Percentiles rank a stretch among this genome's conserved stretches.
Evolutionary conservation across 169 alveolate genomes (phyloP).

Genomic region (Cryptosporidium baileyi): DNA sequence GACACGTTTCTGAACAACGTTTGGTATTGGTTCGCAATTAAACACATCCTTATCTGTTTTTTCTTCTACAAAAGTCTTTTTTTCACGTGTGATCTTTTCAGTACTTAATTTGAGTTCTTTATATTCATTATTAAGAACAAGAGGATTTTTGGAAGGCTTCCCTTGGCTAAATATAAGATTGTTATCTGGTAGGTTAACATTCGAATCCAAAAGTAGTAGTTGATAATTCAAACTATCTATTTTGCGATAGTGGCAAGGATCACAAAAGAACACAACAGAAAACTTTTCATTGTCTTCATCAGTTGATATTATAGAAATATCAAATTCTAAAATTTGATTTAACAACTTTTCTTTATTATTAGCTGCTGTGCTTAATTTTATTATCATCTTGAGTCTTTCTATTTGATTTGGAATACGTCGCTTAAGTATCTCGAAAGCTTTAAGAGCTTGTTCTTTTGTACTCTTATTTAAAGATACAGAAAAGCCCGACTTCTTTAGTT

Average conservation of each 20-base stretch:
- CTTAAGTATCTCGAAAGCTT: conserved; percentile 80
- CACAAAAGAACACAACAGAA: conserved; percentile 37
- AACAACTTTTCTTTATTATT: not conserved
- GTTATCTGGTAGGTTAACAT: not conserved
- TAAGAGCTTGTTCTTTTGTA: conserved; percentile 84
- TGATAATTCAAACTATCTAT: conserved; percentile 37
- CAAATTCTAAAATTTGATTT: not conserved
- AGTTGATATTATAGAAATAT: not conserved
- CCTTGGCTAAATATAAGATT: not conserved
- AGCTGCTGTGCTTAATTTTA: conserved; percentile 43
- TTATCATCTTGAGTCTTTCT: conserved; percentile 82
- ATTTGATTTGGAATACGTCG: conserved; percentile 80
- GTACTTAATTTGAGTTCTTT: not conserved
- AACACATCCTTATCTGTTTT: not conserved
- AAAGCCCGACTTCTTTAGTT: conserved; percentile 78
- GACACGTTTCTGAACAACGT: not conserved
- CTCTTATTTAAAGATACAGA: conserved; percentile 81
- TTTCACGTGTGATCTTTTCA: not conserved
- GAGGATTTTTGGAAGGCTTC: not conserved
- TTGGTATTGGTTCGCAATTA: not conserved
- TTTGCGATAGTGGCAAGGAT: conserved; percentile 44
- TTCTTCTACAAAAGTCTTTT: not conserved
- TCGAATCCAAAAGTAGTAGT: conserved; percentile 26
- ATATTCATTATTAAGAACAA: not conserved
- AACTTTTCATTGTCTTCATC: conserved; percentile 3